Evolutionary conservation across 1,284 basidiomycete genomes (phyloP).

Genomic region (Volvariella volvacea): DNA sequence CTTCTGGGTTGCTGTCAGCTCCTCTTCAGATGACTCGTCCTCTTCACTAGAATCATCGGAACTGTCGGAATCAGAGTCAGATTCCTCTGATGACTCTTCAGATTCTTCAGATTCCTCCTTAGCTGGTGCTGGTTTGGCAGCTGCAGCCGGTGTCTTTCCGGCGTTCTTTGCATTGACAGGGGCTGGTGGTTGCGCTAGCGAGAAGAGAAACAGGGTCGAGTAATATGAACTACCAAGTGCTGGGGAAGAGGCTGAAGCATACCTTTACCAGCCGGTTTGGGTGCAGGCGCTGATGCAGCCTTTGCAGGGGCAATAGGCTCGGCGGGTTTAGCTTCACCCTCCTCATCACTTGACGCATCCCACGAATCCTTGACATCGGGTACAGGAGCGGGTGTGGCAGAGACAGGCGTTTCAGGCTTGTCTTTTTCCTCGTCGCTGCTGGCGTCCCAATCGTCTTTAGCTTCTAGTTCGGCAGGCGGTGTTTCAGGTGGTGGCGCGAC

Average conservation of each 20-base stretch:
- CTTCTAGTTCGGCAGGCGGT: conserved; percentile 18
- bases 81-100: conserved; percentile 32
- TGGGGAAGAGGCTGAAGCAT: conserved; percentile 7
- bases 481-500: conserved; percentile 24
- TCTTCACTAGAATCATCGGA: conserved; percentile 29
- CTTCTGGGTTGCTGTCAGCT: conserved; percentile 55
- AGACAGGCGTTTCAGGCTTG: conserved; percentile 15
- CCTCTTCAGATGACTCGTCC: conserved; percentile 52
- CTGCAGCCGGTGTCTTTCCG: conserved; percentile 11
- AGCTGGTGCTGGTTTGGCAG: conserved; percentile 22
- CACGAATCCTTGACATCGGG: conserved; percentile 69
- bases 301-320: conserved; percentile 9
- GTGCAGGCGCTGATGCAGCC: neutral
- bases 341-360: conserved; percentile 80
- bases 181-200: neutral
- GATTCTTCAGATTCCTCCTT: conserved; percentile 21
- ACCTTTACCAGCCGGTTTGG: conserved; percentile 18
- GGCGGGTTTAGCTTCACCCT: conserved; percentile 27
- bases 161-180: neutral
- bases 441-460: conserved; percentile 85
- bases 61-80: conserved; percentile 24
- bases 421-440: conserved; percentile 46
- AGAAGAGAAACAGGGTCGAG: neutral
- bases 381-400: conserved; percentile 11
- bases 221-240: neutral